Percentiles rank a stretch among this genome's conserved stretches.
Conservation (phyloP, 805 yeast species). For the Teunomyces barrocoloradensis region DNA sequence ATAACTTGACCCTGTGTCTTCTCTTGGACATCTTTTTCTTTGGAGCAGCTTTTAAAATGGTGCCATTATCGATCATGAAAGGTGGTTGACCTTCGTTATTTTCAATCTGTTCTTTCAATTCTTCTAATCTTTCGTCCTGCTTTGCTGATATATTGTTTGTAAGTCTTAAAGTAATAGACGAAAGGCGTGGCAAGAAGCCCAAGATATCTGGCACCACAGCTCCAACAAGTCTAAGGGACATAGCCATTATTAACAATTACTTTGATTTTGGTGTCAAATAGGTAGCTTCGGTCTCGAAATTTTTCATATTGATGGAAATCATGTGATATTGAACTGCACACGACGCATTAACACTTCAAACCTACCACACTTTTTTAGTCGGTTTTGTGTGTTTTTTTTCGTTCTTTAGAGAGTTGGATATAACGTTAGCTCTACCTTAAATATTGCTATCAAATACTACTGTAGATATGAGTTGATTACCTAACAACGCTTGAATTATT, state of each 20-base stretch:
- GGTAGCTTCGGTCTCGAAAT: constrained; percentile 1
- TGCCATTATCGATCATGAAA: constrained; percentile 61
- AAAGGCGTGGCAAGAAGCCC: constrained; percentile 12
- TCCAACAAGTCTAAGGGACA: constrained; percentile 21
- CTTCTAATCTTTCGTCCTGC: constrained; percentile 29
- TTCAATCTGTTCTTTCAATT: constrained; percentile 40
- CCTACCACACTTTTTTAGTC: neutral
- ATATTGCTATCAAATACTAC: no score
- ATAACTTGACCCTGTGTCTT: constrained; percentile 78
- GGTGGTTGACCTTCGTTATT: constrained; percentile 31
- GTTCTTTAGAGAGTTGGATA: no score
- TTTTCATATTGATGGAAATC: constrained; percentile 4
- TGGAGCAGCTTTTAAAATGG: constrained; percentile 79
- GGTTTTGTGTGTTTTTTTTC: neutral
- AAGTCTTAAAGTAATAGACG: constrained; percentile 6
- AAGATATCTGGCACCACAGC: constrained; percentile 4
- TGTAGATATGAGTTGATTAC: no score
- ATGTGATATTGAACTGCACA: constrained; percentile 1
- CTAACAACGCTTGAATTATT: no score
- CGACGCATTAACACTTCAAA: neutral
- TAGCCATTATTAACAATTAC: constrained; percentile 16
- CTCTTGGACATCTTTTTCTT: constrained; percentile 89
- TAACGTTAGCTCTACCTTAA: no score
- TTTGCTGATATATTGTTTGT: neutral
- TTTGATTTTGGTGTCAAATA: neutral